phyloP scores from a whole-genome alignment of 345 rosid species.

The Brassica rapa region DNA sequence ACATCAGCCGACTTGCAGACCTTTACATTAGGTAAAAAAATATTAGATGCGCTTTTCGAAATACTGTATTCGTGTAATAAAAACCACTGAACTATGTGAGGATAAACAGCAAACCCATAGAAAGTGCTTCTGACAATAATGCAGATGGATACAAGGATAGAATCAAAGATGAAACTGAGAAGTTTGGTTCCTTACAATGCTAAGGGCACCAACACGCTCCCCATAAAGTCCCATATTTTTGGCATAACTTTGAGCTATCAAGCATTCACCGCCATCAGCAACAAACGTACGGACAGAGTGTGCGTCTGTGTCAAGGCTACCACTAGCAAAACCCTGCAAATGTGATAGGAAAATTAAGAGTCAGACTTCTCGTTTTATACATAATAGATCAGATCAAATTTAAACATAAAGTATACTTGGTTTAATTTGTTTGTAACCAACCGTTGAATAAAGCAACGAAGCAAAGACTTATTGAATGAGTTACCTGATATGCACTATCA shows the following conservation, averaged over 20 bases:
- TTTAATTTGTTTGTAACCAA: neutral
- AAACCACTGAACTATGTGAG: neutral
- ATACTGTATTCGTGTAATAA: neutral
- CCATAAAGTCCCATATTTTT: slow-evolving; percentile 82
- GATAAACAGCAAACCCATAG: neutral
- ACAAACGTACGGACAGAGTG: slow-evolving; percentile 59
- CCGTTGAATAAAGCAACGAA: slow-evolving; percentile 1
- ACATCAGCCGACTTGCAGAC: slow-evolving; percentile 73
- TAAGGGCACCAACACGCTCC: slow-evolving; percentile 80
- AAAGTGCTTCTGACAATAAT: slow-evolving; percentile 4
- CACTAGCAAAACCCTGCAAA: slow-evolving; percentile 72
- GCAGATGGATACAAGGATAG: slow-evolving; percentile 16
- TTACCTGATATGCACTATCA: slow-evolving; percentile 97
- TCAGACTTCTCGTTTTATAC: slow-evolving; percentile 9
- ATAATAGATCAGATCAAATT: neutral
- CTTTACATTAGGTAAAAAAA: slow-evolving; percentile 40
- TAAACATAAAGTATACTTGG: neutral
- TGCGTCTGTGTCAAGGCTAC: slow-evolving; percentile 67
- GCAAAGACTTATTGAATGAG: neutral
- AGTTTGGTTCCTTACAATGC: slow-evolving; percentile 57
- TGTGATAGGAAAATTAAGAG: neutral
- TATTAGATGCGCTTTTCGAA: slow-evolving; percentile 2
- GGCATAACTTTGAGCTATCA: slow-evolving; percentile 68
- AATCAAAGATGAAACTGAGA: slow-evolving; percentile 11
- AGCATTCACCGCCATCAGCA: slow-evolving; percentile 73